Base-by-base conservation (phyloP, 768 basidiomycete genomes). In the Kwoniella shandongensis region DNA sequence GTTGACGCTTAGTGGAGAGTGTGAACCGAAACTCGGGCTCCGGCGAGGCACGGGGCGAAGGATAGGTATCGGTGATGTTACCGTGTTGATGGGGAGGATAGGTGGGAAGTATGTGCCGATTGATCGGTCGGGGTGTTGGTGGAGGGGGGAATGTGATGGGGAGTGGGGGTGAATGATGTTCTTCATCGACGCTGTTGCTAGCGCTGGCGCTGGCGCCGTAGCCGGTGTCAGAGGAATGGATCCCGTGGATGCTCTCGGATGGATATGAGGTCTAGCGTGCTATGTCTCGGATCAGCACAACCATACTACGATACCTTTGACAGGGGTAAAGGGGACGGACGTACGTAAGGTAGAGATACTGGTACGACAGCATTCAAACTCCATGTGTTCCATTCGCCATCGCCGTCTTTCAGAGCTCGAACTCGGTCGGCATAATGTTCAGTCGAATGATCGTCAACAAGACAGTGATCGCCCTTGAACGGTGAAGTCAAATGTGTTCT, bases 211-310 rank as follows among this genome's bases (percentile, higher is more conserved):
- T n/a, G n/a, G n/a, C n/a, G n/a, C n/a, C n/a, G n/a, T n/a, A n/a
- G n/a, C n/a, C n/a, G n/a, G n/a, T n/a, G 22, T 46, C 10, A 27
- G n/a, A 2, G 56, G 56, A 25, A 58, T 39, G 2, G 56, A 58
- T 26, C 56, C 56, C 2, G 49, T 58, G 18, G 56, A 58, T 26
- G 26, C 25, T 20, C 56, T 26, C 3, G 56, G 50, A 44, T 27
- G 56, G 27, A 22, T 51, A 44, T 58, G 56, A 51, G 56, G 56
- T 44, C 56, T 36, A 25, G 56, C 56, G 44, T 51, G 56, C 56
- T 58, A 51, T 32, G 32, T 32, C 32, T 6, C 32, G 6, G 32
- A 32, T 32, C 32, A 32, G 32, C 32, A n/a, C 36, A n/a, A 38
- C 36, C 36, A 10, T 10, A 38, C 36, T n/a, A 10, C 36, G n/a